Evolutionary conservation across 2,329 filamentous ascomycete genomes (phyloP).

Genomic region (Colletotrichum shisoi): DNA sequence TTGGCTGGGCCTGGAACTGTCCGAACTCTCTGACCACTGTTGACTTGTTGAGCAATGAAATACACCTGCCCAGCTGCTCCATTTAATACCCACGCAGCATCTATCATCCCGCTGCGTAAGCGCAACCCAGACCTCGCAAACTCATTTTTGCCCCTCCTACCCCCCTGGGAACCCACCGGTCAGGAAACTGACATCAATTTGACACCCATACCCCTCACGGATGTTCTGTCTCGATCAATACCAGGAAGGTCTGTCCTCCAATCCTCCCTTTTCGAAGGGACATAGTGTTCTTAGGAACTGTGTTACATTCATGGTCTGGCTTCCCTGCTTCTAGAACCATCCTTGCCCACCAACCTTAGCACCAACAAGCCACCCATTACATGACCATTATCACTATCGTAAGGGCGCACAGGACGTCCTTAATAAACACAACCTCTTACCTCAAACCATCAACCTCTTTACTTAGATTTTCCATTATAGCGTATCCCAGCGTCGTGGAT

Average conservation of each 20-base stretch:
- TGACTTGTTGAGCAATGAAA: background rate
- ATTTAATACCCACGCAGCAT: slow-evolving; percentile 15
- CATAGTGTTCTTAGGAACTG: no score
- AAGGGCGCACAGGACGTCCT: no score
- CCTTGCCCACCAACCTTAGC: no score
- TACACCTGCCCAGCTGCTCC: slow-evolving; percentile 10
- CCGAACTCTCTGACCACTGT: background rate
- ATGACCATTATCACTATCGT: no score
- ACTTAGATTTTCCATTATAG: no score
- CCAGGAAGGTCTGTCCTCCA: slow-evolving; percentile 4
- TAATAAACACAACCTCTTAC: no score
- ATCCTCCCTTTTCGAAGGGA: no score
- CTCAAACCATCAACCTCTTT: no score
- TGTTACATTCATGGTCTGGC: no score
- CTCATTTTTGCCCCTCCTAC: slow-evolving; percentile 15
- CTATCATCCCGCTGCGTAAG: slow-evolving; percentile 22
- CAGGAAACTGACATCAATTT: slow-evolving; percentile 28
- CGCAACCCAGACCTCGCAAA: background rate
- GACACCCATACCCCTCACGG: slow-evolving; percentile 23
- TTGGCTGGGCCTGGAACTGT: slow-evolving; percentile 24
- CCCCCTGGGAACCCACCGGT: slow-evolving; percentile 13
- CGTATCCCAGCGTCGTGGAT: no score
- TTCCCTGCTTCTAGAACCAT: no score
- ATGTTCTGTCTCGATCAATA: slow-evolving; percentile 22
- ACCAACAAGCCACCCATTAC: no score